These are phyloP conservation scores for Sparassis latifolia DNA, from an alignment of 1,284 basidiomycete species.

Conservation along the genomic window DNA sequence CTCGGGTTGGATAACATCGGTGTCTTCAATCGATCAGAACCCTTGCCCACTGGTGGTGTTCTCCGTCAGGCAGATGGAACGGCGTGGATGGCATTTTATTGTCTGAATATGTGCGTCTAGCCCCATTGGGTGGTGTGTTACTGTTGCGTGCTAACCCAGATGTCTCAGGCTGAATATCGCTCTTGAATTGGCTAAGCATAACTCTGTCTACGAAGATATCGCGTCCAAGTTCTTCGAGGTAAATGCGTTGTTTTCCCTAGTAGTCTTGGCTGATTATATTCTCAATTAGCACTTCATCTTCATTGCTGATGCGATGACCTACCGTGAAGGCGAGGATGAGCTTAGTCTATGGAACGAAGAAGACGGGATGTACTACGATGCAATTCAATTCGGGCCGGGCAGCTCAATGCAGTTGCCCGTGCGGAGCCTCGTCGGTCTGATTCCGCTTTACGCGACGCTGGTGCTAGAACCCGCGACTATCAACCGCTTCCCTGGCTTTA, in stretches of 20 bases:
- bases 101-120: slow-evolving; percentile 77
- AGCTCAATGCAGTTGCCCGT: slow-evolving; percentile 87
- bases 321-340: slow-evolving; percentile 69
- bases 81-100: slow-evolving; percentile 99
- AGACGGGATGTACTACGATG: slow-evolving; percentile 98
- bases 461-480: slow-evolving; percentile 88
- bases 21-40: slow-evolving; percentile 96
- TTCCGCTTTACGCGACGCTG: slow-evolving; percentile 91
- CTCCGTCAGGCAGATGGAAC: slow-evolving; percentile 97
- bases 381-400: slow-evolving; percentile 86
- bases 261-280: background rate
- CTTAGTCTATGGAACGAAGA: slow-evolving; percentile 91
- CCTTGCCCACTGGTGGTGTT: slow-evolving; percentile 85
- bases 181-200: slow-evolving; percentile 95
- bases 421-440: slow-evolving; percentile 89
- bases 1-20: slow-evolving; percentile 97
- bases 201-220: slow-evolving; percentile 96
- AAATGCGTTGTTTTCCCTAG: slow-evolving; percentile 9
- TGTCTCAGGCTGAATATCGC: slow-evolving; percentile 84
- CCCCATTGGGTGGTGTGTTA: too few relatives aligned
- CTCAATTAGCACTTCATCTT: slow-evolving; percentile 83
- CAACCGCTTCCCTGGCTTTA: slow-evolving; percentile 93
- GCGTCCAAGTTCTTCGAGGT: slow-evolving; percentile 98
- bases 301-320: slow-evolving; percentile 98
- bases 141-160: too few relatives aligned